Evolutionary conservation across 371 early-diverging fungal species (phyloP), one percentile per base, ranked within the genome.

Genomic region (Smittium culicis): DNA sequence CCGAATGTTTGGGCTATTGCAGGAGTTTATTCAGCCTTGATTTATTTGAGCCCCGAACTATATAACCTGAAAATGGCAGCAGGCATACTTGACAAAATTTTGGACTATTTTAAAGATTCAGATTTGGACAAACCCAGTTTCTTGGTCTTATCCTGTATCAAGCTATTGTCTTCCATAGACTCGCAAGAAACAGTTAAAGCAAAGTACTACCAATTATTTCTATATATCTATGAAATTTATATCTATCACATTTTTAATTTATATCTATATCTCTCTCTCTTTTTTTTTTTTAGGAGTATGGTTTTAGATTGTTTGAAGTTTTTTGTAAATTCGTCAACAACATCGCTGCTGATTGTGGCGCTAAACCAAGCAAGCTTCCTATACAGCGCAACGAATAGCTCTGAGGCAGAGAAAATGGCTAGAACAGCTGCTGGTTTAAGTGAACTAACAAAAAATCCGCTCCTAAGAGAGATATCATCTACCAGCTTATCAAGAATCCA

Each of bases 1-100:
- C 67, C 71, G 27, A 45, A 45, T 45, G 45, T 57, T 3, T 70
- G 74, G 1, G 69, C 72, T 30, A 61, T 76, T 16, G 33, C 75
- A 1, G 66, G 67, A 1, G 67, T 74, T 0, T 70, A 74, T 57
- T 35, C 45, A 2, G 34, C 35, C 27, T 35, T 28, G 35, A 64
- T 64, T 17, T 45, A 34, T 54, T 35, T 20, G 2, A 16, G 65
- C 11, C 16, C 33, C 20, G 24, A 5, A 16, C 2, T 8, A 14
- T 1, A 5, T 27, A 35, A 32, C 30, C 1, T 27, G 2, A 16
- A 32, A 35, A 3, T 32, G 34, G 33, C 29, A 17, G 11, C 5
- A 29, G 34, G 25, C 28, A 35, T 64, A 5, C 2, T 35, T 11
- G 35, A 64, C 29, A 3, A 45, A 34, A 62, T 64, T 24, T 64